Percentiles rank a stretch among this genome's conserved stretches.
phyloP scores from a whole-genome alignment of 768 basidiomycete genomes.

The Mycena crocata region DNA sequence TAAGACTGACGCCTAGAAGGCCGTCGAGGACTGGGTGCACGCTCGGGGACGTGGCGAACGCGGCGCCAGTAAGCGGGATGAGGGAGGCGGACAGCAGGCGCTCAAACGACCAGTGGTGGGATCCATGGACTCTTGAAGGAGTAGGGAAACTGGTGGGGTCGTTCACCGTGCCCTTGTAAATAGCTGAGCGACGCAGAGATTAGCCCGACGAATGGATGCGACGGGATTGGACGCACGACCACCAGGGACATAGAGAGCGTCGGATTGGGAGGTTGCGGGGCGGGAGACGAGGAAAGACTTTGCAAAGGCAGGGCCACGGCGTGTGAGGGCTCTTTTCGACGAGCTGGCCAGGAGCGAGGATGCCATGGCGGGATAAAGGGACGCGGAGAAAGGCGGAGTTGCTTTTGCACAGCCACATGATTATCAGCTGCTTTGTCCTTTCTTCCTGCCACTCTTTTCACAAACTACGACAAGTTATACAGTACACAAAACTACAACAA shows the following conservation, averaged over 20 bases:
- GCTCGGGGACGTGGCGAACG: conserved; percentile 49
- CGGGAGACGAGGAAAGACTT: conserved; percentile 10
- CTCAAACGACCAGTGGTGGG: conserved; percentile 95
- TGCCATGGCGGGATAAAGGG: conserved; percentile 23
- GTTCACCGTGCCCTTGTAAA: conserved; percentile 93
- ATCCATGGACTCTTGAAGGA: conserved; percentile 85
- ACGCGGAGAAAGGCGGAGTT: conserved; percentile 14
- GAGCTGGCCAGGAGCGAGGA: conserved; percentile 30
- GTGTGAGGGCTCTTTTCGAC: conserved; percentile 27
- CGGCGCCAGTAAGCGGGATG: conserved; percentile 72
- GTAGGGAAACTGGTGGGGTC: conserved; percentile 93
- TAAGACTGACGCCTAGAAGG: conserved; percentile 84
- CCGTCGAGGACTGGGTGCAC: conserved; percentile 91
- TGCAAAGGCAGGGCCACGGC: conserved; percentile 22
- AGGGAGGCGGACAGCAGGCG: conserved; percentile 89
- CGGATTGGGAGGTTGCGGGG: background rate
- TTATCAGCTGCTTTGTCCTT: conserved; percentile 7
- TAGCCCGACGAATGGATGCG: background rate
- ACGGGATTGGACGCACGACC: background rate
- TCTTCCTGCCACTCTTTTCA: no score
- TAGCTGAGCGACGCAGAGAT: conserved; percentile 58
- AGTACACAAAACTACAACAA: no score
- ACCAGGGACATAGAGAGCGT: background rate
- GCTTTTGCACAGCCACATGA: background rate
- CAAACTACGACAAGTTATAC: no score